Conservation (phyloP, 768 basidiomycete species). For the Candolleomyces eurysporus region DNA sequence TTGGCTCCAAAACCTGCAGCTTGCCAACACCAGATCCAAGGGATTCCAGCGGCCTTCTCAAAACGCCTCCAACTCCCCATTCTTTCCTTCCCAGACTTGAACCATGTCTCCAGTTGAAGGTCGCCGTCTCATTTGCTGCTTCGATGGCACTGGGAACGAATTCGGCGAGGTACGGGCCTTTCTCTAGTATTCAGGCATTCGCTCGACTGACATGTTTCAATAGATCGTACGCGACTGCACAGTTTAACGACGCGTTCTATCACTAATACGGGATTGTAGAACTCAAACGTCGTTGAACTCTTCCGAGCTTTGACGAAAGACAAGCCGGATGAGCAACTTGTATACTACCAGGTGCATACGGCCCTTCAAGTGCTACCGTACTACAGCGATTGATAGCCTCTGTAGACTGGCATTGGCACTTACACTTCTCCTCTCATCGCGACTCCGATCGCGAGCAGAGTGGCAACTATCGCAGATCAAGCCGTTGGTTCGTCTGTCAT, state of each 20-base stretch:
- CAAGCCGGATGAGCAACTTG: slow-evolving; percentile 46
- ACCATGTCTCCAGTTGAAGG: neutral
- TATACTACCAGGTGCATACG: slow-evolving; percentile 52
- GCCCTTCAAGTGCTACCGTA: no score
- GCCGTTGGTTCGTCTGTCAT: neutral
- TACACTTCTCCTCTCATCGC: slow-evolving; percentile 44
- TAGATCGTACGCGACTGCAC: neutral
- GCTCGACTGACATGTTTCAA: neutral
- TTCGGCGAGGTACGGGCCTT: neutral
- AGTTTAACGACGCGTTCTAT: neutral
- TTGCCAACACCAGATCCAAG: neutral
- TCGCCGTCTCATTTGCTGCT: slow-evolving; percentile 34
- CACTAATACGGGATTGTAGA: slow-evolving; percentile 21
- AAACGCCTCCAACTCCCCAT: neutral
- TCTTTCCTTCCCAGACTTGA: neutral
- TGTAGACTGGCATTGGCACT: slow-evolving; percentile 52
- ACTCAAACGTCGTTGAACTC: slow-evolving; percentile 51
- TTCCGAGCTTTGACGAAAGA: slow-evolving; percentile 53
- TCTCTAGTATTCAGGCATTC: neutral
- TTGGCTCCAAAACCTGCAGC: neutral
- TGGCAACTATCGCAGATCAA: neutral
- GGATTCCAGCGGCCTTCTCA: neutral
- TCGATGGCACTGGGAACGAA: slow-evolving; percentile 52
- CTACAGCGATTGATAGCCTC: neutral
- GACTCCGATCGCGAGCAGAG: slow-evolving; percentile 28